Base-by-base conservation (phyloP, 2,329 filamentous ascomycete genomes). In the Neofusicoccum ribis region DNA sequence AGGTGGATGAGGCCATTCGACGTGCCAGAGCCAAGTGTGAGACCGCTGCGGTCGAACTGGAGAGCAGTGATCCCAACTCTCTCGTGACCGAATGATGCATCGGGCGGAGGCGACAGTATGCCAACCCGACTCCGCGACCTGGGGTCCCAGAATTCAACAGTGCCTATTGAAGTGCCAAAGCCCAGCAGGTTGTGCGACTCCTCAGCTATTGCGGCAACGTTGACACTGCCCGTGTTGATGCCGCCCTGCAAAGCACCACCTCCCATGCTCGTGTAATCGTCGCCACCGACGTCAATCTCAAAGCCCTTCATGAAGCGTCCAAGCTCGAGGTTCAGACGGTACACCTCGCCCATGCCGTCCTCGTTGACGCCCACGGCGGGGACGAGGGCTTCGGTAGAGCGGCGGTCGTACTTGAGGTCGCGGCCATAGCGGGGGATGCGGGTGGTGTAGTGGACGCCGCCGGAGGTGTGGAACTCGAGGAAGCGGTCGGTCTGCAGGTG, bases 141-240 rank as follows among this genome's bases (percentile, higher is more conserved):
- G 0, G 93, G 86, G 75, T 99, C 95, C 92, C 93, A 99, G 73
- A 98, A 94, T 75, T 99, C 95, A 31, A 98, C 92, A 0, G 94
- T 97, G n/a, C 95, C 94, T 65, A 95, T 82, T 2, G 92, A 93
- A 1, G 95, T 99, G 61, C 96, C 95, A 72, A 99, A 99, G 0
- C 94, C 93, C 39, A 93, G 84, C 4, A 99, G 83, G 65, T 95
- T 95, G 76, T 99, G 95, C 54, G 91, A 93, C 46, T 89, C 86
- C 74, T 97, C 92, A 3, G 95, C 95, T 67, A 97, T 87, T 3
- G 93, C 90, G 12, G 88, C 94, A 7, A 89, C 89, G 74, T 98
- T 97, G 61, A 98, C 93, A 59, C 90, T 89, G 14, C 93, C 93
- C 0, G 92, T 90, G 65, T 89, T 85, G 52, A 97, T 91, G 56